Evolutionary conservation across 2,329 filamentous ascomycete genomes (phyloP).

Genomic region (Decorospora gaudefroyi): DNA sequence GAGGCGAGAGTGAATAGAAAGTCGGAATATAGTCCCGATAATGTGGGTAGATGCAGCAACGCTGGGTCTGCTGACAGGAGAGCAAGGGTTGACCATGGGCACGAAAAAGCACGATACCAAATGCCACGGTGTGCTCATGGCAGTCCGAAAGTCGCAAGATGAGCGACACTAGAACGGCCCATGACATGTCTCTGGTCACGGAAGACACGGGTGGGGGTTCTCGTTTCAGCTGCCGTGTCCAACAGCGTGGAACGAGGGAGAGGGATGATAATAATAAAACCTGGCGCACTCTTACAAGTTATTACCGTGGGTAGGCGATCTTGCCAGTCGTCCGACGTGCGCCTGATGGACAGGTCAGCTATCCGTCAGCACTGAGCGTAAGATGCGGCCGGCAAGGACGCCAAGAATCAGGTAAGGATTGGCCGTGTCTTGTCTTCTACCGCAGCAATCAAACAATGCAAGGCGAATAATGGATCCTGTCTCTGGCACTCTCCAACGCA

Average conservation of each 20-base stretch:
- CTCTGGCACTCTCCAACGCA: neutral
- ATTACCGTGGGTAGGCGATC: slow-evolving; percentile 11
- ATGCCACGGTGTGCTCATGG: neutral
- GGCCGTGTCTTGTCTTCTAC: neutral
- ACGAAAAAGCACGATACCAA: slow-evolving; percentile 5
- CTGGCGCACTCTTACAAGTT: slow-evolving; percentile 7
- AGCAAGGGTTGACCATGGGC: slow-evolving; percentile 4
- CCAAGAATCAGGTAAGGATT: neutral
- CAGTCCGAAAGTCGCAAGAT: slow-evolving; percentile 9
- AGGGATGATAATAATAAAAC: too few species aligned
- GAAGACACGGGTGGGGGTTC: slow-evolving; percentile 2
- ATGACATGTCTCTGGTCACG: neutral
- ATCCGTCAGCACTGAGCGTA: slow-evolving; percentile 13
- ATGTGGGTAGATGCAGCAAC: slow-evolving; percentile 10
- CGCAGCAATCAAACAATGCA: too few species aligned
- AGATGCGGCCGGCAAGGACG: slow-evolving; percentile 8
- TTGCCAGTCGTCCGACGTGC: slow-evolving; percentile 25
- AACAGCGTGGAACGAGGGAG: too few species aligned
- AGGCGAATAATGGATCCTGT: slow-evolving; percentile 1
- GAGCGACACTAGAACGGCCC: slow-evolving; percentile 17
- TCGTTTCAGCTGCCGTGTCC: slow-evolving; percentile 6
- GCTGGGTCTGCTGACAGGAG: slow-evolving; percentile 18
- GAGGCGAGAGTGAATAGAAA: slow-evolving; percentile 2
- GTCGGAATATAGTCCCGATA: slow-evolving; percentile 5
- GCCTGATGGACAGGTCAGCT: slow-evolving; percentile 8